A percentile compares a stretch with the other conserved stretches of the same genome.
Conservation (phyloP, 1,284 basidiomycete species). For the Dichomitus squalens region DNA sequence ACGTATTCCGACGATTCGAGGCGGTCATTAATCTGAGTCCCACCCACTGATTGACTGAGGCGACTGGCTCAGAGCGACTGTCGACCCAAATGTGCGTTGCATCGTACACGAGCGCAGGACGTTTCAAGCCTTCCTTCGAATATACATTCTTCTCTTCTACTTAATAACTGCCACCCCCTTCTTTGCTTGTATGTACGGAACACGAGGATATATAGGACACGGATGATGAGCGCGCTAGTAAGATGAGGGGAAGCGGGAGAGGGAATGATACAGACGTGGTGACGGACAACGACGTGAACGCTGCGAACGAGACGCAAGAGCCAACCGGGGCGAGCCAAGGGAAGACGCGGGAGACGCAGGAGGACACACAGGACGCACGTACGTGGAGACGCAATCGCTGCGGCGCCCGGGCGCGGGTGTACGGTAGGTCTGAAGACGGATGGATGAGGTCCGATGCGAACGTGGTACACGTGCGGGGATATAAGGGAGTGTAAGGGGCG, state of each 20-base stretch:
- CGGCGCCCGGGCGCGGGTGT: constrained; percentile 8
- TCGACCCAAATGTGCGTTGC: neutral
- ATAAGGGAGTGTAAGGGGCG: neutral
- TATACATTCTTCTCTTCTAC: constrained; percentile 28
- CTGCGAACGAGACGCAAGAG: constrained; percentile 16
- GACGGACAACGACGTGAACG: neutral
- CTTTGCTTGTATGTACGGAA: constrained; percentile 21
- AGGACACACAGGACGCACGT: constrained; percentile 5
- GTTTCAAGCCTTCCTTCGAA: constrained; percentile 7
- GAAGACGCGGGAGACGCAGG: constrained; percentile 7
- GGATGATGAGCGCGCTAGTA: constrained; percentile 7
- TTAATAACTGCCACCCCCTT: constrained; percentile 18
- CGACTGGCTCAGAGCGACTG: no score
- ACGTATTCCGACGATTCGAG: no score
- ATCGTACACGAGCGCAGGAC: neutral
- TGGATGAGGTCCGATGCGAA: constrained; percentile 9
- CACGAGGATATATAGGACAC: constrained; percentile 8
- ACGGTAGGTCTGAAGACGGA: constrained; percentile 11
- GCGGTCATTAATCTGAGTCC: no score
- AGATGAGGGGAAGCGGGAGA: neutral
- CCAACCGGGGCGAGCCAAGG: constrained; percentile 12
- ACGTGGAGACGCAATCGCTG: neutral
- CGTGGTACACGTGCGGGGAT: neutral
- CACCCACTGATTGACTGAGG: no score
- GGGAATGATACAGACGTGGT: constrained; percentile 19